Conservation (phyloP, 2,329 filamentous ascomycete species). For the Colletotrichum sp. region DNA sequence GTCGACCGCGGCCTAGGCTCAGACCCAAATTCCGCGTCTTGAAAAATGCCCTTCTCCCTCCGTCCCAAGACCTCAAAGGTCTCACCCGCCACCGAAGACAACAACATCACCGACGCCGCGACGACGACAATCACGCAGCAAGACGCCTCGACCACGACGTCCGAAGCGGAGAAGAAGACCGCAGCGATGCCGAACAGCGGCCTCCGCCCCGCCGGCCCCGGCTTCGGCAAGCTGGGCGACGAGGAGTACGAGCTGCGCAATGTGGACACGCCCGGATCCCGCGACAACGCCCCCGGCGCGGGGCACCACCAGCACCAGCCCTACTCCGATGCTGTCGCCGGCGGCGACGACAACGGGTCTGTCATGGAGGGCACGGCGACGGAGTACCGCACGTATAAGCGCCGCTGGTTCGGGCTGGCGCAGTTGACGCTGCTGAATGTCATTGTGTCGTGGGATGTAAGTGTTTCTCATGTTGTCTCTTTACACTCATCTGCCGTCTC, state of each 20-base stretch:
- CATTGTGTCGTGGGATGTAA: slow-evolving; percentile 93
- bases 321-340: slow-evolving; percentile 17
- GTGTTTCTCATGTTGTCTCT: slow-evolving; percentile 39
- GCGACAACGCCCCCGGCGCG: not conserved
- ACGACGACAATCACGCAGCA: not conserved
- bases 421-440: slow-evolving; percentile 90
- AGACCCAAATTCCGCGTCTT: not conserved
- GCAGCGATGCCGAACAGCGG: not conserved
- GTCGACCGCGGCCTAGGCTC: not conserved
- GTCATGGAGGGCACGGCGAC: slow-evolving; percentile 30
- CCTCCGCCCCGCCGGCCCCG: not conserved
- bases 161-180: not conserved
- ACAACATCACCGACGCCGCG: not conserved
- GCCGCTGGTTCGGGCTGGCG: slow-evolving; percentile 85
- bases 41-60: slow-evolving; percentile 11
- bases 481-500: not conserved
- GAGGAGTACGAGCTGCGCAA: slow-evolving; percentile 17
- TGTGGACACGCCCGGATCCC: not conserved
- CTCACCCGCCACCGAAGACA: not conserved
- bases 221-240: slow-evolving; percentile 26
- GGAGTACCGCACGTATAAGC: slow-evolving; percentile 69
- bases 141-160: not conserved
- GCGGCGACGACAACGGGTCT: slow-evolving; percentile 24
- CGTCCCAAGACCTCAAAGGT: not conserved
- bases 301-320: not conserved